Evolutionary conservation across 2,329 filamentous ascomycete species (phyloP), one percentile per base, ranked within the genome.

Genomic region (Phyllosticta ampelicida): DNA sequence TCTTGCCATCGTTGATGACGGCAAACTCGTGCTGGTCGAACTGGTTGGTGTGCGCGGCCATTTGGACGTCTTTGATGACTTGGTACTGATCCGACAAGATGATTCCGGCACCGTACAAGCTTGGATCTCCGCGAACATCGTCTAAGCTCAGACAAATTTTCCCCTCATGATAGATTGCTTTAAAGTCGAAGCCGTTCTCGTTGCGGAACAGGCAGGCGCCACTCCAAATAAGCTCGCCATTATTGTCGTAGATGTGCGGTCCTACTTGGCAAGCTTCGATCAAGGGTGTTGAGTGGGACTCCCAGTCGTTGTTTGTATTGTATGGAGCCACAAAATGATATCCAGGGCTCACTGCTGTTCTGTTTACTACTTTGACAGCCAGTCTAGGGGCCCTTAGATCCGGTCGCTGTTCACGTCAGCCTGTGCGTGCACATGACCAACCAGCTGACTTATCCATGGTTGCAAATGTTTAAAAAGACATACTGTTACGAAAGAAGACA

Each of bases 21-120:
- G 68, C 72, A 63, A 80, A 80, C 61, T 80, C 78, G 63, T 80
- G 78, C 76, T 79, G 78, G 63, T 80, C 77, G 64, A 71, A 74
- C 18, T 72, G 72, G 20, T 71, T 68, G 51, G 71, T 70, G 50
- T 69, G 49, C 64, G 63, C 61, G 66, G 67, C 56, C 49, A 57
- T 53, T 49, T 71, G 66, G 20, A 80, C 72, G 3, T 75, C 77
- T 62, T 73, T 72, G 48, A 78, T 76, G 36, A 77, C 72, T 30
- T 74, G 70, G 63, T 80, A 80, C 51, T 70, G 69, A 55, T 74
- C 72, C 62, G 80, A 74, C 74, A 80, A 74, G 58, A 80, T 80
- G 19, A 79, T 68, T 36, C 76, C 77, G 68, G 78, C 76, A 2
- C 78, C 78, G 48, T 75, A 71, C 30, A 75, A 19, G 76, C 77